Conservation (phyloP, 2,329 filamentous ascomycete genomes). For the Rhynchosporium agropyri region DNA sequence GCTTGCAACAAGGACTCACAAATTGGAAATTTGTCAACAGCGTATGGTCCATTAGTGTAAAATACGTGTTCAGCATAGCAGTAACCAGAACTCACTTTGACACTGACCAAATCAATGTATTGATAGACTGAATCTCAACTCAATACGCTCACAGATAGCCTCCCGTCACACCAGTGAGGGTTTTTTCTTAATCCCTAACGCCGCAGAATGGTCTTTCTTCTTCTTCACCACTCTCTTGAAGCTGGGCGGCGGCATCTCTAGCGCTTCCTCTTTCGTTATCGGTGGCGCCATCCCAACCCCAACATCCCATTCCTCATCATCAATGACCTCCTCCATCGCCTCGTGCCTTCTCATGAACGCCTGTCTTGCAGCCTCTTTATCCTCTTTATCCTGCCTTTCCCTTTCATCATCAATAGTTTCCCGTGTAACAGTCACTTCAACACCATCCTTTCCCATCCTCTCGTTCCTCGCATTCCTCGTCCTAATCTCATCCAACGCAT, state of each 20-base stretch:
- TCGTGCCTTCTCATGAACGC: conserved; percentile 64
- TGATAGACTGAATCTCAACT: neutral
- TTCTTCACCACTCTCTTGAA: conserved; percentile 80
- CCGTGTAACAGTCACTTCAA: conserved; percentile 59
- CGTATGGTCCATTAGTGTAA: neutral
- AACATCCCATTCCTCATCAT: conserved; percentile 41
- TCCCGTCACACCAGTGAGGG: conserved; percentile 54
- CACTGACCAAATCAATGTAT: neutral
- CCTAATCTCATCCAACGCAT: conserved; percentile 92
- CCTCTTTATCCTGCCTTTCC: conserved; percentile 73
- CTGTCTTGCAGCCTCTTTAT: conserved; percentile 75
- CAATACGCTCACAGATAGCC: neutral
- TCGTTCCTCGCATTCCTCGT: conserved; percentile 88
- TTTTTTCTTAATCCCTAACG: conserved; percentile 89
- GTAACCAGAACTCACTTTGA: conserved; percentile 10
- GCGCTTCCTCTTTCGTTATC: conserved; percentile 43
- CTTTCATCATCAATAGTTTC: conserved; percentile 60
- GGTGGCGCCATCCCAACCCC: conserved; percentile 41
- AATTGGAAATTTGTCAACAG: neutral
- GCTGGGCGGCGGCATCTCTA: conserved; percentile 58
- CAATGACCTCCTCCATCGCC: conserved; percentile 41
- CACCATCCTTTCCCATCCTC: conserved; percentile 68
- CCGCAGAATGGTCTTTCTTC: conserved; percentile 78
- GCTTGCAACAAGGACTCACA: no score
- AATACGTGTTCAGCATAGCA: conserved; percentile 1